Evolutionary conservation across 345 rosid species (phyloP), one percentile per base, ranked within the genome.

Genomic region (Leavenworthia alabamica): DNA sequence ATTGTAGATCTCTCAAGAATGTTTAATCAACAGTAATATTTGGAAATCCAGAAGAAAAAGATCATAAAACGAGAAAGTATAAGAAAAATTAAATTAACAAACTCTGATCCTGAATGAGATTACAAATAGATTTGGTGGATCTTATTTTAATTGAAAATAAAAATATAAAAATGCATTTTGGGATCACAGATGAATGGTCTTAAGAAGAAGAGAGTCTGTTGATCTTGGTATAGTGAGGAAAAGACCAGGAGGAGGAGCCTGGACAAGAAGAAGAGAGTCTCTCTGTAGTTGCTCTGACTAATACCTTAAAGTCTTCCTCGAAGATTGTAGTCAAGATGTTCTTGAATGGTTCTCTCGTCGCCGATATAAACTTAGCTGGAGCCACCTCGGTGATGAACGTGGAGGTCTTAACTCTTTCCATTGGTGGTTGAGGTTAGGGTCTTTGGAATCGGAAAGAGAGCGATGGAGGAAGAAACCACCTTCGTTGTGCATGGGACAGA

Each of bases 321-420:
- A 36, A 42, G 28, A 83, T 77, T 33, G 86, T 83, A 3, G 78
- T 68, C 68, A 83, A 29, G 68, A 74, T 69, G 41, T 53, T 77
- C 46, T 49, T 66, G 62, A 41, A 37, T n/a, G 79, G 86, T 29
- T 76, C 67, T 56, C 56, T 81, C 13, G 79, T 63, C 5, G 50
- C 74, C 0, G 75, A 56, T 57, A 79, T 57, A n/a, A 75, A 69
- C 67, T 35, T 73, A 4, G 82, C 70, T 0, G 81, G 86, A 24
- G 79, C 82, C 36, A 77, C 89, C 56, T 81, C 86, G 6, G 73
- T 77, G 28, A 51, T 66, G 77, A 83, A 64, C 68, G 77, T 71
- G 2, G 56, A n/a, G 14, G 41, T 47, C 59, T 56, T 61, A 45
- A 5, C 71, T 73, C 39, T 6, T 24, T 70, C 69, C 74, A 70